Base-by-base conservation (phyloP, 257 asterid species). In the Capsicum pubescens region DNA sequence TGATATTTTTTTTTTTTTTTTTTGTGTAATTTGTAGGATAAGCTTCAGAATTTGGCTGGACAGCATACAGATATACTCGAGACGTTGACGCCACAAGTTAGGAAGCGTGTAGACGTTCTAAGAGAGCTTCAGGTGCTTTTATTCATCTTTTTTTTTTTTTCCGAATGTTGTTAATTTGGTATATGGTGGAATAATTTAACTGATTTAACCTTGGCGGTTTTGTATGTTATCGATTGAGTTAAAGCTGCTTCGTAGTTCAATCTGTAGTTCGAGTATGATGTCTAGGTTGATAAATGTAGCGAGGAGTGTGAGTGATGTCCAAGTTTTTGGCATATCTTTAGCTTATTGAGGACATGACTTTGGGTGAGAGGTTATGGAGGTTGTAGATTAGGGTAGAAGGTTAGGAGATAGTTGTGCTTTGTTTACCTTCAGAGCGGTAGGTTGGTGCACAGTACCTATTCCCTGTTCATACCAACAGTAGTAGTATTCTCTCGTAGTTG, bases 91-190 rank as follows among this genome's bases (percentile, higher is more conserved):
- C 97, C 97, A 21, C 84, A 35, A 54, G 97, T 92, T 81, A 87
- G 93, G 88, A 86, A 90, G 88, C 97, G 97, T n/a, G 98, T 95
- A 0, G 97, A 95, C 84, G 90, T 84, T 82, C 89, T 95, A 35
- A 87, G 83, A 88, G 92, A 86, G 87, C 91, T 95, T 83, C 98
- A 94, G 98, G 98, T 95, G 64, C 14, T 55, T 76, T 82, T 48
- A 70, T 17, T 52, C 74, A 50, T 68, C 9, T 42, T 68, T 5
- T 39, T 42, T 0, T 6, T 17, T 61, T 17, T 9, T 2, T 26
- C 32, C 2, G 2, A 0, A 70, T 0, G 15, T 8, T 1, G 5
- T 71, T n/a, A 21, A 74, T 74, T 74, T 74, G 60, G 60, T 54
- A 19, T 11, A 48, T 12, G 42, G 36, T 21, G 80, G 60, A 19